Evolutionary conservation across 106 monocot species (phyloP).

Genomic region (Dendrobium officinale): DNA sequence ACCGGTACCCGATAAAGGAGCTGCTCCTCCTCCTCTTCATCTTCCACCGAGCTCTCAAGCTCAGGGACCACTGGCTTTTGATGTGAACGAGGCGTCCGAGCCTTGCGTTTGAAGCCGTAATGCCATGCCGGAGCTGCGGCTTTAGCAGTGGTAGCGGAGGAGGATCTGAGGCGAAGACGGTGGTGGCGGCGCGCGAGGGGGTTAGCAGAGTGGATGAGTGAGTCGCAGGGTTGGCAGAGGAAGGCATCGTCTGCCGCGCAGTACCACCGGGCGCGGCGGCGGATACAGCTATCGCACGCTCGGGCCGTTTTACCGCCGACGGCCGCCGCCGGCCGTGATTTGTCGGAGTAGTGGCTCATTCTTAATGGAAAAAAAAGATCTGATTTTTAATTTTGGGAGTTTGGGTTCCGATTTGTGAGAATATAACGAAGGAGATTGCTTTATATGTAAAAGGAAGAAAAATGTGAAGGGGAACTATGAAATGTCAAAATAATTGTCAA

Average conservation of each 20-base stretch:
- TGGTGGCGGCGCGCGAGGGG: constrained; percentile 78
- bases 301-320: constrained; percentile 50
- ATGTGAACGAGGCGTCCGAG: constrained; percentile 50
- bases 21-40: constrained; percentile 41
- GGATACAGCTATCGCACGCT: constrained; percentile 64
- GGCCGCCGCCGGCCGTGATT: constrained; percentile 14
- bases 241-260: constrained; percentile 91
- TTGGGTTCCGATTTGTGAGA: background rate
- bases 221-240: constrained; percentile 78
- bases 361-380: background rate
- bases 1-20: constrained; percentile 73
- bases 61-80: constrained; percentile 47
- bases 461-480: background rate
- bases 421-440: background rate
- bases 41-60: constrained; percentile 26
- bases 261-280: constrained; percentile 66
- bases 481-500: too few relatives aligned
- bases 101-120: constrained; percentile 76
- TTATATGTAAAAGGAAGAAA: background rate
- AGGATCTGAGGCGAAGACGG: constrained; percentile 43
- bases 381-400: background rate
- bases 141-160: background rate
- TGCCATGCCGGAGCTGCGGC: constrained; percentile 31
- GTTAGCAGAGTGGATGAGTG: constrained; percentile 76
- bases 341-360: background rate